Base-by-base conservation (phyloP, 306 rosid genomes). In the Rosa rugosa region DNA sequence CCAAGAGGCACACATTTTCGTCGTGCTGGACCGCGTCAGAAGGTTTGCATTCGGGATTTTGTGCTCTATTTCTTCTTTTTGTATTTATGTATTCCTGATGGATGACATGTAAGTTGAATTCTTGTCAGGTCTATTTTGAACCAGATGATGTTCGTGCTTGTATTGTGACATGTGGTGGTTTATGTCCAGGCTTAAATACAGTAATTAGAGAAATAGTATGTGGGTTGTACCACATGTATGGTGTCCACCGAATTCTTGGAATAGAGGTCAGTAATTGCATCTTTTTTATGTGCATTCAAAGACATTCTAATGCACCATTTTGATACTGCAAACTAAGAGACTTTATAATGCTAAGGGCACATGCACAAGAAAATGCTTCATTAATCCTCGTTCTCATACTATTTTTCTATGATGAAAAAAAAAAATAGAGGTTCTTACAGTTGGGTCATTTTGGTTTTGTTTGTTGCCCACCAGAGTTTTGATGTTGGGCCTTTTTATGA, bases 91-190 rank as follows among this genome's bases (percentile, higher is more conserved):
- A 17, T 17, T 77, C 44, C 36, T 36, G 65, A 36, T 47, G 40
- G 53, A 62, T 31, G 62, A 40, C 27, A 60, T 3, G 3, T 31
- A 13, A 42, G 36, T 62, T 46, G 53, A 22, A 41, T 62, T 54
- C 45, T 59, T 81, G 56, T 51, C 86, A 87, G 91, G 93, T 87
- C 53, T 85, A 66, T 65, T 89, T 89, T 40, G 88, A 85, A 80
- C 65, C 89, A 27, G 88, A 85, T 67, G 93, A 87, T 18, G 86
- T 84, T 54, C 77, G 79, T 23, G 89, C 89, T 1, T 86, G 92
- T 64, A 83, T 89, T 42, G 92, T 89, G 62, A 89, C 92, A 72
- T 86, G 91, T 20, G 93, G 93, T 56, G 88, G 93, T 40, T 76
- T 87, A 45, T 89, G 93, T 46, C 91, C 91, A 5, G 90, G 90